phyloP scores from a whole-genome alignment of 352 stramenopile species.

The Phytopythium chamaehyphon region DNA sequence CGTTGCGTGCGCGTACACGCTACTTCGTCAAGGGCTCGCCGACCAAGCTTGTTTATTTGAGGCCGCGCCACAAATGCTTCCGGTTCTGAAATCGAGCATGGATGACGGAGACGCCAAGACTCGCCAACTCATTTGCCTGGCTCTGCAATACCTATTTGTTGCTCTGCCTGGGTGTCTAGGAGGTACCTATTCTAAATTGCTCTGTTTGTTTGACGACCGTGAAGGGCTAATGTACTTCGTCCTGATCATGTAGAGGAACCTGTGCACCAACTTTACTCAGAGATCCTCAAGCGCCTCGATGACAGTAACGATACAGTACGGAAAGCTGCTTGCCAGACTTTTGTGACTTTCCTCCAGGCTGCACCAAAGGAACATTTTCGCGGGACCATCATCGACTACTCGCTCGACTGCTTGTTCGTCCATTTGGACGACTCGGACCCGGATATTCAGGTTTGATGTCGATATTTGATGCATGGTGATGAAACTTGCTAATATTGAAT shows the following conservation, averaged over 20 bases:
- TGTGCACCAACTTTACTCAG: constrained; percentile 88
- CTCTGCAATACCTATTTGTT: constrained; percentile 86
- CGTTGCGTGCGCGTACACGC: constrained; percentile 82
- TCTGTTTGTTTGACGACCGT: not conserved
- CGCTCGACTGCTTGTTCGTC: constrained; percentile 88
- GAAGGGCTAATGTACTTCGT: not conserved
- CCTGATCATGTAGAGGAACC: constrained; percentile 86
- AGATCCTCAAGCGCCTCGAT: constrained; percentile 91
- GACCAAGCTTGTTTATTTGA: constrained; percentile 81
- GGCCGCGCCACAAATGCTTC: constrained; percentile 81
- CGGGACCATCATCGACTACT: constrained; percentile 90
- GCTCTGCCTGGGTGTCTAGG: constrained; percentile 68
- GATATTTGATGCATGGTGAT: too few species aligned
- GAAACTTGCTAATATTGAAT: too few species aligned
- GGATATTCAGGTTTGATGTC: constrained; percentile 66
- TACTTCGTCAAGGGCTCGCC: constrained; percentile 71
- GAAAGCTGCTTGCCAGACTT: constrained; percentile 83
- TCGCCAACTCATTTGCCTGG: constrained; percentile 83
- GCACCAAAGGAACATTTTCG: constrained; percentile 82
- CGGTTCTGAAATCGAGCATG: constrained; percentile 86
- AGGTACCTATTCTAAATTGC: constrained; percentile 25
- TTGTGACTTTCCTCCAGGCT: constrained; percentile 81
- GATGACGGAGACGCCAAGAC: constrained; percentile 88
- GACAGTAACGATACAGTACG: constrained; percentile 90
- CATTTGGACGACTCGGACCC: constrained; percentile 88